Base-by-base conservation (phyloP, 306 rosid genomes). In the Castanea sativa region DNA sequence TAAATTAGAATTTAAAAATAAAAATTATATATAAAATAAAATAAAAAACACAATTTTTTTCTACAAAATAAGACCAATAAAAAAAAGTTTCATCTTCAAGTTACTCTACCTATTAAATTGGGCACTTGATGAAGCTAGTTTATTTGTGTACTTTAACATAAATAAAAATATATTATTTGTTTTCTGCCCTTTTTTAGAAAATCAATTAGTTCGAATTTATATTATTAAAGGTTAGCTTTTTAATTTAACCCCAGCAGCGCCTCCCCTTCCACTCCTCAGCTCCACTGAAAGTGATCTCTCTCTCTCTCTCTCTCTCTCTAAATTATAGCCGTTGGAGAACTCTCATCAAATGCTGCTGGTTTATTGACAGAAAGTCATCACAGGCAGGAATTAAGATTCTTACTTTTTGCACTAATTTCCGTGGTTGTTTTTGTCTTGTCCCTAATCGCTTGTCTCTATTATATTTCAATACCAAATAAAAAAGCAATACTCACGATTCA, bases 261-360 rank as follows among this genome's bases (percentile, higher is more conserved):
- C 21, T 29, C 14, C 32, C 16, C 10, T 19, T 6, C 38, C 30
- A 11, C 41, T 63, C 69, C 6, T 27, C 3, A 6, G 5, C 20
- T 41, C 30, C 55, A 49, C 53, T 49, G 4, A 49, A 49, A 49
- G 15, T 10, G 4, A 9, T 19, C 7, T 19, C 15, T 58, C 65
- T 19, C 14, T 5, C 3, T 18, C 64, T 23, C 43, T 38, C 43
- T 38, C 10, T 38, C 73, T 30, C 43, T 0, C 27, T 25, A 56
- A 33, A 23, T 69, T 11, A 6, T 72, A 72, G 11, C 68, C 78
- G 69, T 78, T 71, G 30, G 52, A 55, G 29, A 74, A 27, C 71
- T 76, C 53, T 55, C 41, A 29, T 55, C 69, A 29, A 58, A 56
- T 68, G 65, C 82, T 45, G 78, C 82, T 55, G 78, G 72, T 61